phyloP scores from a whole-genome alignment of 2,329 filamentous ascomycete species.

The Phymatotrichopsis omnivora region DNA sequence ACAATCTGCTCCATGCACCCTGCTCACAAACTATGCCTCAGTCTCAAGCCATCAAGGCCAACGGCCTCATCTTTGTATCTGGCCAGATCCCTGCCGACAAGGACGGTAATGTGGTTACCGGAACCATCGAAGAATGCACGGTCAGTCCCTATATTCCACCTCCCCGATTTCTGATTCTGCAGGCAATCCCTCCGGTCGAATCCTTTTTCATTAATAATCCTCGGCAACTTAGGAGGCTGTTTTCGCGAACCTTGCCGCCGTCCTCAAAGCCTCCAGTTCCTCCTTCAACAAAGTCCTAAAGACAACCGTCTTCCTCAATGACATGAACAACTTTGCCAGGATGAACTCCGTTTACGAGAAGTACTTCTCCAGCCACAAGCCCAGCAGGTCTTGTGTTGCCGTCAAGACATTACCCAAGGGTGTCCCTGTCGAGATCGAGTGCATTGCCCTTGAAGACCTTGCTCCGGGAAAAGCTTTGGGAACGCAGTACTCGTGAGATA shows the following conservation, averaged over 20 bases:
- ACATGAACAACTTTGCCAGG: constrained; percentile 79
- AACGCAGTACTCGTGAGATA: no score
- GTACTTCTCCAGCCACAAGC: constrained; percentile 50
- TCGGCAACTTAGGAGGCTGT: constrained; percentile 17
- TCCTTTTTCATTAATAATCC: not conserved
- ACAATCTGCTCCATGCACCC: not conserved
- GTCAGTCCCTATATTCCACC: constrained; percentile 32
- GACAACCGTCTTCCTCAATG: constrained; percentile 79
- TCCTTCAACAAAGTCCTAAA: constrained; percentile 75
- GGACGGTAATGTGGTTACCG: constrained; percentile 46
- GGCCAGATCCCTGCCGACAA: constrained; percentile 63
- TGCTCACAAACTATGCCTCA: not conserved
- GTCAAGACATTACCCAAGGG: constrained; percentile 81
- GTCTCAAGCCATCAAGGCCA: constrained; percentile 51
- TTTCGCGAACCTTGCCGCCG: constrained; percentile 63
- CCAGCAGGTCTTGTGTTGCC: constrained; percentile 71
- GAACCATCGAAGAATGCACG: constrained; percentile 54
- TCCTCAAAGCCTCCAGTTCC: constrained; percentile 72
- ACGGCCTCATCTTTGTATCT: constrained; percentile 59
- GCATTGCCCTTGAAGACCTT: constrained; percentile 23
- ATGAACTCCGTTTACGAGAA: constrained; percentile 66
- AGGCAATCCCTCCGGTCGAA: not conserved
- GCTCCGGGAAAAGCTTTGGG: constrained; percentile 6
- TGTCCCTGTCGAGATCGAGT: constrained; percentile 78
- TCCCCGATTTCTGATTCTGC: not conserved